Evolutionary conservation across 768 basidiomycete species (phyloP).

Genomic region (Tricholoma saponaceum): DNA sequence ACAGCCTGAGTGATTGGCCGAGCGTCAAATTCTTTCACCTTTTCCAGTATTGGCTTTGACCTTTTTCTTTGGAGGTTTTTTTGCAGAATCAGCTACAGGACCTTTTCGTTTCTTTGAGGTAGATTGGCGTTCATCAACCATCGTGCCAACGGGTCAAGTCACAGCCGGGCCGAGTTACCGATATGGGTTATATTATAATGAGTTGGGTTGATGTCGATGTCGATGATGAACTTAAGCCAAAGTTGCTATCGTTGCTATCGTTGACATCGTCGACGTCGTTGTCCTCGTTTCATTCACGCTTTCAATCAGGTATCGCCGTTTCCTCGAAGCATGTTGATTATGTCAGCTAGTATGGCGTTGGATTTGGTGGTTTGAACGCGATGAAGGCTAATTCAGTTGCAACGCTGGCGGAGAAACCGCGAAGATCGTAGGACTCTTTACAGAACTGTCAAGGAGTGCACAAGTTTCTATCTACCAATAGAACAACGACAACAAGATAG

Average conservation of each 20-base stretch:
- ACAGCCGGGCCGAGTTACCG: background rate
- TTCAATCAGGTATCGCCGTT: too few species aligned
- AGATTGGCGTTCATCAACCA: background rate
- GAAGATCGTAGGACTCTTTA: too few species aligned
- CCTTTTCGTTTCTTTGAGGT: slow-evolving; percentile 1
- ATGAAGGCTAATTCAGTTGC: background rate
- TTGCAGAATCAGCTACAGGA: background rate
- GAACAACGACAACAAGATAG: too few species aligned
- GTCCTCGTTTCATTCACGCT: too few species aligned
- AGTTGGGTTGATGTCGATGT: background rate
- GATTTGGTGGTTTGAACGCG: background rate
- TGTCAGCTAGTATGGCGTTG: background rate
- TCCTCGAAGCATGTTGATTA: background rate
- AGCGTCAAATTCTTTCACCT: background rate
- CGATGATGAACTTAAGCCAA: background rate
- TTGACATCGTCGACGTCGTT: too few species aligned
- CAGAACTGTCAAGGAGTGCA: too few species aligned
- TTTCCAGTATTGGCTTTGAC: background rate
- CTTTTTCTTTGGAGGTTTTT: background rate
- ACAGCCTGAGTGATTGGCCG: background rate
- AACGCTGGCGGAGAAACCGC: too few species aligned
- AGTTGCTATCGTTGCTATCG: background rate
- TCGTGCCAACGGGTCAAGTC: background rate
- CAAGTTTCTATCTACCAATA: too few species aligned
- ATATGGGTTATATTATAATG: too few species aligned